A percentile compares a stretch with the other conserved stretches of the same genome.
Evolutionary conservation across 805 yeast species (phyloP).

Genomic region (Hemisphaericaspora nanyangensis): DNA sequence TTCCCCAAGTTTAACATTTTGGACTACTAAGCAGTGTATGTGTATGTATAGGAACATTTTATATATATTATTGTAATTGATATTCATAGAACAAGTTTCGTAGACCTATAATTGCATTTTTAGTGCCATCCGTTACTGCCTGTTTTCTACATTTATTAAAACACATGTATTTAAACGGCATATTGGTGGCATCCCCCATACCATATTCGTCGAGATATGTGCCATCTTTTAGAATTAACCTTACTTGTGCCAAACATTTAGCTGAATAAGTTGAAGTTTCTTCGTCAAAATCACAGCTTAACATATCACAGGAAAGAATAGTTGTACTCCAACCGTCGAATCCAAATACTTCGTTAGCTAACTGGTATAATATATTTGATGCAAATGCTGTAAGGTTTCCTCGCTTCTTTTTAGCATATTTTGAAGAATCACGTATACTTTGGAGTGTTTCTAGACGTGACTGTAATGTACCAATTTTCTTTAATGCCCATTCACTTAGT

Average conservation of each 20-base stretch:
- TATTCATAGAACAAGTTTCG: conserved; percentile 8
- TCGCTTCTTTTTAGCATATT: background rate
- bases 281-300: conserved; percentile 17
- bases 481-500: conserved; percentile 45
- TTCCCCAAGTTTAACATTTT: conserved; percentile 57
- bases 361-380: conserved; percentile 21
- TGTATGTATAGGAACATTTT: background rate
- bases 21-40: conserved; percentile 43
- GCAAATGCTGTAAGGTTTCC: conserved; percentile 5
- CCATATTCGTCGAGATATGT: conserved; percentile 38
- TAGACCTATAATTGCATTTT: conserved; percentile 30
- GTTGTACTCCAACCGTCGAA: conserved; percentile 55
- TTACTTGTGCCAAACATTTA: conserved; percentile 25
- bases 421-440: conserved; percentile 6
- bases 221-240: conserved; percentile 42
- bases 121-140: conserved; percentile 45
- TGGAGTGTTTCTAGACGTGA: conserved; percentile 40
- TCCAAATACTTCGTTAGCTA: conserved; percentile 53
- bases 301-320: conserved; percentile 20
- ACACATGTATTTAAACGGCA: conserved; percentile 31
- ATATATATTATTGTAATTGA: background rate
- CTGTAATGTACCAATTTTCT: conserved; percentile 46
- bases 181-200: conserved; percentile 28
- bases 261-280: conserved; percentile 18
- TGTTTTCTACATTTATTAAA: conserved; percentile 42